Evolutionary conservation across 768 basidiomycete species (phyloP).

Genomic region (Phanerochaete sordida): DNA sequence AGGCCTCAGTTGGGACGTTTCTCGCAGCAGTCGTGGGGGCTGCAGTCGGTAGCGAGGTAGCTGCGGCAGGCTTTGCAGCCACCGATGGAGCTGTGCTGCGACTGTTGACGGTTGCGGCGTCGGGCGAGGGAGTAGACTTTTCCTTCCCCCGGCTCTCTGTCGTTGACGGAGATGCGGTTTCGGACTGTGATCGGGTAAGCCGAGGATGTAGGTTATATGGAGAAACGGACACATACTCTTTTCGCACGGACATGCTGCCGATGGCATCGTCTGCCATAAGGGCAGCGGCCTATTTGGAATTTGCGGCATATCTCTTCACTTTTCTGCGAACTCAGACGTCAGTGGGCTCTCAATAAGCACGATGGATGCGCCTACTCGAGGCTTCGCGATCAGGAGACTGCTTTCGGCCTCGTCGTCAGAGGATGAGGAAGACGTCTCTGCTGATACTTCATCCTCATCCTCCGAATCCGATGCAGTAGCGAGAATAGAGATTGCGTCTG

Average conservation of each 20-base stretch:
- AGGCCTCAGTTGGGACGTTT: neutral
- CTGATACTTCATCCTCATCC: neutral
- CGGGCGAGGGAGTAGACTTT: too few relatives aligned
- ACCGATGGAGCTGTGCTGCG: too few relatives aligned
- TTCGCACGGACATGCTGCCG: constrained; percentile 9
- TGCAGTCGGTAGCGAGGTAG: neutral
- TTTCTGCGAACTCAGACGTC: neutral
- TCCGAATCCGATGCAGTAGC: neutral
- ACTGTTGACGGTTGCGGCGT: too few relatives aligned
- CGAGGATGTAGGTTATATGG: neutral
- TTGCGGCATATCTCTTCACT: constrained; percentile 10
- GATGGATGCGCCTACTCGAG: too few relatives aligned
- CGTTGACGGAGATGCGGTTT: too few relatives aligned
- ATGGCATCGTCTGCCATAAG: constrained; percentile 7
- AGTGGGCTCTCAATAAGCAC: too few relatives aligned
- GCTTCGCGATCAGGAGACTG: too few relatives aligned
- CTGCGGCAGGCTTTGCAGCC: too few relatives aligned
- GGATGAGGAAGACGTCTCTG: neutral
- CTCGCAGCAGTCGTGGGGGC: neutral
- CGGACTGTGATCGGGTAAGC: too few relatives aligned
- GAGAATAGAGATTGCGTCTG: neutral
- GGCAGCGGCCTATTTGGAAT: constrained; percentile 14
- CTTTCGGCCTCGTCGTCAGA: neutral
- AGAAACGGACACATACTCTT: neutral
- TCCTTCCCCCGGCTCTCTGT: too few relatives aligned